A percentile compares a stretch with the other conserved stretches of the same genome.
Evolutionary conservation across 2,329 filamentous ascomycete species (phyloP).

Genomic region (Pyrenochaeta sp.): DNA sequence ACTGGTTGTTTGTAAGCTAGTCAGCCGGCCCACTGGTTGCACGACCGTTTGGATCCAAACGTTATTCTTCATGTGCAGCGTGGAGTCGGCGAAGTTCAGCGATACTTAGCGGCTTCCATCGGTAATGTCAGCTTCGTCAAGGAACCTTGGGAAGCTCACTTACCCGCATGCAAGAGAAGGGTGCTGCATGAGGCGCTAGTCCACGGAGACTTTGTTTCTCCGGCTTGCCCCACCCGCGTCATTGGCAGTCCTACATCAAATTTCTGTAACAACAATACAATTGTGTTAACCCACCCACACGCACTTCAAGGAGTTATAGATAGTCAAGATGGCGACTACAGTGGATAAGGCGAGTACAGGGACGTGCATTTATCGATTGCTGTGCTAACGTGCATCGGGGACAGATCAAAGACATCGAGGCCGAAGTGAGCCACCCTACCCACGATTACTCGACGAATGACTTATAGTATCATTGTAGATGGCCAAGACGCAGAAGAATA

Average conservation of each 20-base stretch:
- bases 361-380: slow-evolving; percentile 33
- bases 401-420: slow-evolving; percentile 96
- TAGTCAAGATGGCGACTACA: slow-evolving; percentile 85
- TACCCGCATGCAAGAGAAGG: slow-evolving; percentile 4
- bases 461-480: slow-evolving; percentile 66
- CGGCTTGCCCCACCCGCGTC: slow-evolving; percentile 36
- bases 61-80: slow-evolving; percentile 2
- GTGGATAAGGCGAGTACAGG: slow-evolving; percentile 81
- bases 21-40: slow-evolving; percentile 23
- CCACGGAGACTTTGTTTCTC: slow-evolving; percentile 25
- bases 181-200: slow-evolving; percentile 8
- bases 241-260: slow-evolving; percentile 41
- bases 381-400: slow-evolving; percentile 41
- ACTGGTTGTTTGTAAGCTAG: slow-evolving; percentile 27
- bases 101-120: slow-evolving; percentile 32
- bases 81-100: slow-evolving; percentile 12
- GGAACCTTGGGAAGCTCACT: slow-evolving; percentile 8
- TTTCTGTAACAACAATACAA: slow-evolving; percentile 33
- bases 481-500: slow-evolving; percentile 97
- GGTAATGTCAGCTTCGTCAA: slow-evolving; percentile 26
- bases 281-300: slow-evolving; percentile 6
- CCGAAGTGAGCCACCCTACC: slow-evolving; percentile 72
- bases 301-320: slow-evolving; percentile 10
- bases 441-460: slow-evolving; percentile 18
- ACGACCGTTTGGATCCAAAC: slow-evolving; percentile 14